Percentiles rank a stretch among this genome's conserved stretches.
Conservation (phyloP, 805 yeast genomes). For the Starmerella floris region DNA sequence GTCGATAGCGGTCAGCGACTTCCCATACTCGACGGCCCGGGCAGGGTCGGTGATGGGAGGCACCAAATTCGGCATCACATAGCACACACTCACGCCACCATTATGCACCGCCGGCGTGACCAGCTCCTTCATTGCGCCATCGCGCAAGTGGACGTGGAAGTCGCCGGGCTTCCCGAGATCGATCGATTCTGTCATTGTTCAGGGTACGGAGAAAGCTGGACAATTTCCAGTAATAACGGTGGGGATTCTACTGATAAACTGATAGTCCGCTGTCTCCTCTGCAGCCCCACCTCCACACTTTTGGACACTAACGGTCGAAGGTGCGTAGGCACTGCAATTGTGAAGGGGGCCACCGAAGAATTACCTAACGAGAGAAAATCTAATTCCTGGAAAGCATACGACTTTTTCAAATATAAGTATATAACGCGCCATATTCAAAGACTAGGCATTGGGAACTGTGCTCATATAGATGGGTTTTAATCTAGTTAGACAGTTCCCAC, state of each 20-base stretch:
- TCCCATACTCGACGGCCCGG: conserved; percentile 56
- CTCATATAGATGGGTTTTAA: too few relatives aligned
- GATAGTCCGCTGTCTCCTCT: background rate
- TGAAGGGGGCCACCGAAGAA: too few relatives aligned
- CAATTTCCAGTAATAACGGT: too few relatives aligned
- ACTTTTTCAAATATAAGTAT: too few relatives aligned
- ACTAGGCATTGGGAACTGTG: too few relatives aligned
- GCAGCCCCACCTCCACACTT: background rate
- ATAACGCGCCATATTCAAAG: too few relatives aligned
- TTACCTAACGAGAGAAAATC: too few relatives aligned
- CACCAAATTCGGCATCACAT: conserved; percentile 88
- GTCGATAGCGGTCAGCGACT: conserved; percentile 46
- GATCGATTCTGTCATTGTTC: conserved; percentile 10
- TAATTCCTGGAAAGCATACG: too few relatives aligned
- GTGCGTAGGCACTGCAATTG: too few relatives aligned
- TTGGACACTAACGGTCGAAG: too few relatives aligned
- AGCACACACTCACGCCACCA: conserved; percentile 87
- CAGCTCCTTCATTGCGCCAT: conserved; percentile 82
- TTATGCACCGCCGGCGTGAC: conserved; percentile 79
- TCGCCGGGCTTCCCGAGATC: conserved; percentile 38
- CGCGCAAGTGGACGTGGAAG: conserved; percentile 92
- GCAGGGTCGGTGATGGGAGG: conserved; percentile 81
- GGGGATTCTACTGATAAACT: background rate
- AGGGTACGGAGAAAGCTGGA: background rate
- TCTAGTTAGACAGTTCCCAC: too few relatives aligned